phyloP scores from a whole-genome alignment of 2,329 filamentous ascomycete genomes.

The Xylaria sp. region DNA sequence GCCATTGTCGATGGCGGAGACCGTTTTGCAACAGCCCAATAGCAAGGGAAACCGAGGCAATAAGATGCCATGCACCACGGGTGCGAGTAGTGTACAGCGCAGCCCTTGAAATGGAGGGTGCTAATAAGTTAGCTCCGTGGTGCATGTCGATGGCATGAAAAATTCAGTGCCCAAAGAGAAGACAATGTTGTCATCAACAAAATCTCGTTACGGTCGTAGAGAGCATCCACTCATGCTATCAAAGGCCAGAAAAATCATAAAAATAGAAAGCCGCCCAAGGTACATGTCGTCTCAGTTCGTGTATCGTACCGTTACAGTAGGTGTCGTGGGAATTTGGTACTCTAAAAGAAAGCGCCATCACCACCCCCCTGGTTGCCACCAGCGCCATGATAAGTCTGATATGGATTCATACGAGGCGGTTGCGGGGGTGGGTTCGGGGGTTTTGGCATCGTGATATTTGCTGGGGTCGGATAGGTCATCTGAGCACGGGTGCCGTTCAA shows the following conservation, averaged over 20 bases:
- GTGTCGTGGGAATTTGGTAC: conserved; percentile 35
- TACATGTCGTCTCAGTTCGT: conserved; percentile 47
- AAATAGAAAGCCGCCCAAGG: conserved; percentile 41
- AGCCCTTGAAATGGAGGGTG: conserved; percentile 42
- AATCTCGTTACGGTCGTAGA: conserved; percentile 49
- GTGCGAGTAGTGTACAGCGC: conserved; percentile 50
- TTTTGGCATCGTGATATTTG: conserved; percentile 49
- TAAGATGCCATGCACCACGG: conserved; percentile 42
- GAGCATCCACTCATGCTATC: conserved; percentile 50
- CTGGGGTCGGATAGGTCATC: conserved; percentile 51
- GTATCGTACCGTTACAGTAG: conserved; percentile 49
- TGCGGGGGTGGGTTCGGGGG: conserved; percentile 44
- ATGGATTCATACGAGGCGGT: conserved; percentile 47
- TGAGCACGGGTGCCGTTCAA: conserved; percentile 50
- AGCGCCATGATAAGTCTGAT: conserved; percentile 45
- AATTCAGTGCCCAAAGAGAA: conserved; percentile 41
- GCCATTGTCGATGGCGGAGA: conserved; percentile 29
- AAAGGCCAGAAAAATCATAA: conserved; percentile 43
- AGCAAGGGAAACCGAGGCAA: conserved; percentile 31
- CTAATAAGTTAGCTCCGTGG: conserved; percentile 42
- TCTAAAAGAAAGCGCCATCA: conserved; percentile 48
- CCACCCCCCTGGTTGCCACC: conserved; percentile 38
- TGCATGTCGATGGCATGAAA: conserved; percentile 34
- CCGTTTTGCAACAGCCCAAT: conserved; percentile 38
- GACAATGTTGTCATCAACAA: conserved; percentile 37